These are phyloP conservation scores for Malbranchea zuffiana DNA, from an alignment of 2,329 filamentous ascomycete genomes.

Conservation along the genomic window DNA sequence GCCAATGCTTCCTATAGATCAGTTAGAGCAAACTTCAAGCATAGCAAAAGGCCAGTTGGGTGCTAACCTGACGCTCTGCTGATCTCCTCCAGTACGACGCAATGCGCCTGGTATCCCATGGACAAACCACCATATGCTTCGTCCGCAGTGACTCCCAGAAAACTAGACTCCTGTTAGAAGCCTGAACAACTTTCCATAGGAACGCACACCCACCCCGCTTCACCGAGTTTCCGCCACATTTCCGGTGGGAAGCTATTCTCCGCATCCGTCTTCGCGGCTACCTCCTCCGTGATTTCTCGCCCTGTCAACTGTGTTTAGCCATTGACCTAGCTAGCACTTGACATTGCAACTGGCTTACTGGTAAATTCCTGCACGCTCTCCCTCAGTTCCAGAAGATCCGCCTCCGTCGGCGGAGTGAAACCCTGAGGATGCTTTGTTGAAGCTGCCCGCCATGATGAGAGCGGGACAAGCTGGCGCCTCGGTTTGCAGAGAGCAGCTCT, in stretches of 20 bases:
- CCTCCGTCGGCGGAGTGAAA: constrained; percentile 54
- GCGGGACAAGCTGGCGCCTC: constrained; percentile 23
- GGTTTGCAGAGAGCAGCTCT: constrained; percentile 21
- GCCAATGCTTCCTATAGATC: constrained; percentile 46
- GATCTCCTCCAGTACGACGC: constrained; percentile 88
- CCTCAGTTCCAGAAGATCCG: constrained; percentile 69
- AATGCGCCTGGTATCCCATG: constrained; percentile 95
- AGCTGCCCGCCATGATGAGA: constrained; percentile 32
- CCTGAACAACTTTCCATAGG: neutral
- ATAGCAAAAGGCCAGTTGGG: neutral
- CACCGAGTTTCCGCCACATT: constrained; percentile 90
- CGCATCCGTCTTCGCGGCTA: constrained; percentile 73
- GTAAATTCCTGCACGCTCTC: constrained; percentile 83
- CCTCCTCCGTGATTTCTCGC: constrained; percentile 72
- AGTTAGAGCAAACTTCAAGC: neutral
- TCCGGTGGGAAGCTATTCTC: constrained; percentile 77
- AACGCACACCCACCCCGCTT: constrained; percentile 50
- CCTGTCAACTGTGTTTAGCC: constrained; percentile 32
- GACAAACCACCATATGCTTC: constrained; percentile 81
- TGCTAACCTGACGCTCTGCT: constrained; percentile 61
- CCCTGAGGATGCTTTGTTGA: constrained; percentile 59
- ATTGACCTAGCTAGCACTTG: neutral
- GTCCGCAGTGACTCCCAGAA: constrained; percentile 86
- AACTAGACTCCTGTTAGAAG: constrained; percentile 34
- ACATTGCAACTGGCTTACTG: constrained; percentile 26